Evolutionary conservation across 2,329 filamentous ascomycete species (phyloP), one percentile per base, ranked within the genome.

Genomic region (Anthostomella pinea): DNA sequence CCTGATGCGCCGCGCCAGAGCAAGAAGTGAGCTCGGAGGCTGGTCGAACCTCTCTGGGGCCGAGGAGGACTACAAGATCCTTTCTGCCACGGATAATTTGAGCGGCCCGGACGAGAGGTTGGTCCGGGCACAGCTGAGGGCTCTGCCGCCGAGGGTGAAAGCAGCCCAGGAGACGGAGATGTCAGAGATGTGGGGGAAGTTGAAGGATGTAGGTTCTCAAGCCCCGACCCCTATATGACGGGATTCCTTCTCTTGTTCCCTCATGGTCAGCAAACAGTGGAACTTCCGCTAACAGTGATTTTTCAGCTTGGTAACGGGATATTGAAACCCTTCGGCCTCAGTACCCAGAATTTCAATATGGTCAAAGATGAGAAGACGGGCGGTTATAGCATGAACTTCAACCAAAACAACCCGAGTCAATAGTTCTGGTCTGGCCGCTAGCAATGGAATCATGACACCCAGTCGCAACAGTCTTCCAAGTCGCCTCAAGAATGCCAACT

Each of bases 151-250:
- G 2, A 73, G 75, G 44, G 75, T 88, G 32, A 86, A 91, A 47
- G 77, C 76, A 13, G 89, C 90, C 1, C 87, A 89, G 65, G 84
- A 95, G 56, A 77, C 75, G 51, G 93, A 98, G 65, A 87, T 93
- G 77, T 83, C 77, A 3, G 91, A 98, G 66, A 96, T 97, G 89
- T 95, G 95, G 89, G 87, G 85, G 13, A 96, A 97, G 68, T 66
- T 98, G 53, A 96, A 95, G 59, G 81, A 84, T 51, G 78, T 81
- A 48, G 67, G 76, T 70, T 33, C 15, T 19, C 8, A n/a, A n/a
- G n/a, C n/a, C n/a, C n/a, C n/a, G n/a, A n/a, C n/a, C n/a, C n/a
- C n/a, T n/a, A n/a, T n/a, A n/a, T n/a, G n/a, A n/a, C n/a, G n/a
- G n/a, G n/a, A n/a, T n/a, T n/a, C n/a, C n/a, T n/a, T n/a, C n/a